Conservation (phyloP, 2,329 filamentous ascomycete species). For the Pestalotiopsis sp. region DNA sequence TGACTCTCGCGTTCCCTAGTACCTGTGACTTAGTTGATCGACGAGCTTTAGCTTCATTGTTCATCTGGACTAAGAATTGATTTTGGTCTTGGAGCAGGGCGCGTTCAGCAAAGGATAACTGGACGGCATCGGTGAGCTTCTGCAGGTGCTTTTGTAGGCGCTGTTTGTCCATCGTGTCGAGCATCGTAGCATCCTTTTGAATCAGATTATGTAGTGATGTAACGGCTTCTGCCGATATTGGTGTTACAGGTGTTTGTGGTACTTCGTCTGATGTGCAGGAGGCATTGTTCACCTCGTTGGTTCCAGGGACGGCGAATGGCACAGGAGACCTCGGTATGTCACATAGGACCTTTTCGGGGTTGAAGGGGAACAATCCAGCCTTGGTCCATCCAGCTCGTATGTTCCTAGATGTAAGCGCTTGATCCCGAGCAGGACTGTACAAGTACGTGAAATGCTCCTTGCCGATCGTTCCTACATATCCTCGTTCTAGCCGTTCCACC, state of each 20-base stretch:
- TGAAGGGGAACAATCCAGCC: constrained; percentile 6
- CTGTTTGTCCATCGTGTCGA: neutral
- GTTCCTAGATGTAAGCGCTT: constrained; percentile 1
- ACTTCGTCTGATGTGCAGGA: neutral
- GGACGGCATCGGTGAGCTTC: neutral
- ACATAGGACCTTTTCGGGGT: neutral
- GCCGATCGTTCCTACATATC: neutral
- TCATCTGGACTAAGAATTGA: neutral
- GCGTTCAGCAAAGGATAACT: neutral
- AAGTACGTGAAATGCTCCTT: constrained; percentile 2
- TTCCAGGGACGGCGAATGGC: neutral
- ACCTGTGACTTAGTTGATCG: too few species aligned
- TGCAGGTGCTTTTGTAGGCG: neutral
- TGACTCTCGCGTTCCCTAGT: too few species aligned
- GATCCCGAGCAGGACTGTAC: neutral
- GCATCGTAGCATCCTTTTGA: neutral
- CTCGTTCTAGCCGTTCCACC: neutral
- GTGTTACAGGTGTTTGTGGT: constrained; percentile 1
- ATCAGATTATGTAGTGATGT: neutral
- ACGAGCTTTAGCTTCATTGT: neutral
- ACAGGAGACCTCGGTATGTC: neutral
- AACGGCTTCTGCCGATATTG: constrained; percentile 2
- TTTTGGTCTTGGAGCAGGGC: neutral
- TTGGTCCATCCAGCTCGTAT: constrained; percentile 4
- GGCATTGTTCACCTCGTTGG: constrained; percentile 1